phyloP scores from a whole-genome alignment of 2,329 filamentous ascomycete species.

The Penicillium sp. region DNA sequence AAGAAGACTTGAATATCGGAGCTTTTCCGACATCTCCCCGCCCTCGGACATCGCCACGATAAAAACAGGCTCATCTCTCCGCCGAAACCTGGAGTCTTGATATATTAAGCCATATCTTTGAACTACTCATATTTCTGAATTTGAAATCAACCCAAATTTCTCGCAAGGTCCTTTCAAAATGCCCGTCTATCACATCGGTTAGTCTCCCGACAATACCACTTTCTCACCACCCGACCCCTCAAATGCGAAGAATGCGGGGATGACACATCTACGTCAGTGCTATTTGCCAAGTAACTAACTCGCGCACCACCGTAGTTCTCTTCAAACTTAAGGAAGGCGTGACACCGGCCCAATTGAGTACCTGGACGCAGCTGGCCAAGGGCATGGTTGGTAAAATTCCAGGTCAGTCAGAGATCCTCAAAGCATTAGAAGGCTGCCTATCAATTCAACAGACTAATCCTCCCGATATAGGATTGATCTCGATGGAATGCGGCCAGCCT shows the following conservation, averaged over 20 bases:
- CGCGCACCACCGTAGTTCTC: conserved; percentile 37
- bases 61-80: neutral
- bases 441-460: neutral
- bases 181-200: conserved; percentile 49
- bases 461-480: conserved; percentile 35
- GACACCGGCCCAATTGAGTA: conserved; percentile 37
- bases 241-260: conserved; percentile 10
- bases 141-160: too few species aligned
- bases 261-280: neutral
- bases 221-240: neutral
- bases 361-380: conserved; percentile 37
- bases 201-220: conserved; percentile 11
- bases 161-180: conserved; percentile 25
- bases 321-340: conserved; percentile 49
- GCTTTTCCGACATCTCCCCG: neutral
- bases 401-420: conserved; percentile 27
- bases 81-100: neutral
- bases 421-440: too few species aligned
- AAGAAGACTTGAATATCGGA: neutral
- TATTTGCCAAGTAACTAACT: conserved; percentile 7
- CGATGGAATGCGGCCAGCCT: conserved; percentile 43
- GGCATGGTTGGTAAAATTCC: conserved; percentile 50
- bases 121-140: neutral
- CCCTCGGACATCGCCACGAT: neutral
- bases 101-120: neutral